Percentiles rank a stretch among this genome's conserved stretches.
These are phyloP conservation scores for Ambrosia artemisiifolia DNA, from an alignment of 129 eudicot genomes.

Conservation along the genomic window DNA sequence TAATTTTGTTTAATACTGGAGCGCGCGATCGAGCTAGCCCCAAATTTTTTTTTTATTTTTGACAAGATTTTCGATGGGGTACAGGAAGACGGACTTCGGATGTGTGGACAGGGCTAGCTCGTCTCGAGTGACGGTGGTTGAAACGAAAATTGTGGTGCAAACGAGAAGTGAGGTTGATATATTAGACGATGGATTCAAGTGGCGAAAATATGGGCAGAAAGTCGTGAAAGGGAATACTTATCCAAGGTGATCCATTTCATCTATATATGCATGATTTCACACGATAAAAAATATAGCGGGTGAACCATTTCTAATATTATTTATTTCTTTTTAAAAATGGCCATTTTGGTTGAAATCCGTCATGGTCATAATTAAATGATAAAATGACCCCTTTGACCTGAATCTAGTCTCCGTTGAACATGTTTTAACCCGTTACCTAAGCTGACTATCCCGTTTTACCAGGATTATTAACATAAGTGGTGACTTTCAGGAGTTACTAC, in stretches of 20 bases:
- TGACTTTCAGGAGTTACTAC: constrained; percentile 73
- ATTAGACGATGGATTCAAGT: constrained; percentile 89
- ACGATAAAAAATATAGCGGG: not conserved
- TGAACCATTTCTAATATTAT: no score
- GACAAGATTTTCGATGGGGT: constrained; percentile 13
- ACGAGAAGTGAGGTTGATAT: constrained; percentile 90
- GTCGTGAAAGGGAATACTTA: constrained; percentile 88
- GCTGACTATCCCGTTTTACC: no score
- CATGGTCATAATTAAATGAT: no score
- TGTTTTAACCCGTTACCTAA: no score
- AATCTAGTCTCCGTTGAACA: no score
- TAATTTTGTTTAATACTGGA: not conserved
- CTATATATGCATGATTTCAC: not conserved
- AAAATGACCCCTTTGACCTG: no score
- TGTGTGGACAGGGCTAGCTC: constrained; percentile 16
- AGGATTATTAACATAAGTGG: not conserved
- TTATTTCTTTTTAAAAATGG: no score
- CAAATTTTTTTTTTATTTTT: not conserved
- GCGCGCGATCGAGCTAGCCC: not conserved
- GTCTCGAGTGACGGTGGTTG: constrained; percentile 50
- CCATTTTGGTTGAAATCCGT: no score
- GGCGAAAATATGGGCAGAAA: constrained; percentile 97
- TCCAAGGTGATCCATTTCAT: constrained; percentile 58
- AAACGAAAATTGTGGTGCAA: constrained; percentile 70
- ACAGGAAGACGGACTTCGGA: constrained; percentile 60